Base-by-base conservation (phyloP, 495 filamentous ascomycete species). In the Margaritispora aquatica region DNA sequence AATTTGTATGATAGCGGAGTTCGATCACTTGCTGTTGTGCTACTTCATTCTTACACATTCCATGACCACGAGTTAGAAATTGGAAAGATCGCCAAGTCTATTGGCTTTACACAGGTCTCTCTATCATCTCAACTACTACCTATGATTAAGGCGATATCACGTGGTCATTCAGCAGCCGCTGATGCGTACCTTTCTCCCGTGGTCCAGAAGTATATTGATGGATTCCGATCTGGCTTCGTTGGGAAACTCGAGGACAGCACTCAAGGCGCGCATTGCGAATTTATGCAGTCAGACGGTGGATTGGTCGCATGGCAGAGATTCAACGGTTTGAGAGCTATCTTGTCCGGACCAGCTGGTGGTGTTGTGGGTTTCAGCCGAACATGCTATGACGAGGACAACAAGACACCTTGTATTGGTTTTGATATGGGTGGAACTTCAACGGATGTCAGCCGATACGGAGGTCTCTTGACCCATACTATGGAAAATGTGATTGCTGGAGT, bases 281-380 rank as follows among this genome's bases (percentile, higher is more conserved):
- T 73, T 36, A 71, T 71, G 69, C 67, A 69, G 76, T 21, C 54
- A 60, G 59, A 62, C 53, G 59, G 59, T 19, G 59, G 59, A 17
- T 34, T 62, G 2, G 29, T 34, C 4, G 15, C n/a, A 3, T 50
- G 21, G 23, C 23, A 55, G 21, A 77, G 73, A 51, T 85, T 86
- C 62, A 82, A 75, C 48, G 82, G 83, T 8, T 63, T 85, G 36
- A 78, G 79, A 60, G 82, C 80, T 2, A 83, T 86, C 49, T 62
- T 85, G 1, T 83, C 81, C 26, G 83, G 83, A 0, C 82, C 83
- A 20, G 83, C 83, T 31, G 83, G 81, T 53, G 83, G 72, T n/a
- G 71, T 74, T 3, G 71, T 73, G 22, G 71, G 72, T 19, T 71
- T 65, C 61, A 65, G 64, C 10, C 63, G 63, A 53, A 72, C 72